Evolutionary conservation across 257 asterid species (phyloP), one percentile per base, ranked within the genome.

Genomic region (Phtheirospermum japonicum): DNA sequence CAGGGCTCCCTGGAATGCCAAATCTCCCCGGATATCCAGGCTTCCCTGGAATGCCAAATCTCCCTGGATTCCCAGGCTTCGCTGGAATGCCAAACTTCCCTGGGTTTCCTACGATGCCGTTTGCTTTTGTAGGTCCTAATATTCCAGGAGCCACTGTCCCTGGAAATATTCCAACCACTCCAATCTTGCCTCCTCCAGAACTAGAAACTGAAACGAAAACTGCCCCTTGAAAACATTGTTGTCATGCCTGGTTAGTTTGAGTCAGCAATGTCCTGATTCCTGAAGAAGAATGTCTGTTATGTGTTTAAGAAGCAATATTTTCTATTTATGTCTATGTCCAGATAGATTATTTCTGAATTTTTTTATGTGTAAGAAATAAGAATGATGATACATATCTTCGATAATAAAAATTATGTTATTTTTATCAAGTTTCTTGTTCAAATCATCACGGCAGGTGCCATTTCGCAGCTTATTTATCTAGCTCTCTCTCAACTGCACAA

Each of bases 51-150:
- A 33, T 33, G 7, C 73, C 74, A 10, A 34, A 3, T 63, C 13
- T 67, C 6, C 78, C 76, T 5, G 18, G 48, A 34, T 57, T 49
- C 33, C 67, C 68, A 65, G 66, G 56, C 57, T n/a, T n/a, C 50
- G 67, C 77, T 30, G 48, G 23, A 11, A 32, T 7, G 4, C 71
- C 71, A 1, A 0, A 20, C 18, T 0, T 58, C 48, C 71, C 45
- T 11, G 13, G 45, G 45, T 12, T 12, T 39, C 45, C 45, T 7
- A 8, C n/a, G 0, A 9, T 39, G 9, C 45, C 45, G 9, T n/a
- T n/a, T n/a, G n/a, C n/a, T n/a, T n/a, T n/a, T n/a, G n/a, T n/a
- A n/a, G n/a, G n/a, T n/a, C n/a, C n/a, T n/a, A 39, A 8, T 1
- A 7, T 39, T 3, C 45, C 45, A 39, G 45, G 45, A 39, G 3